Conservation (phyloP, 176 grass and related monocot species). For the Eragrostis curvula region DNA sequence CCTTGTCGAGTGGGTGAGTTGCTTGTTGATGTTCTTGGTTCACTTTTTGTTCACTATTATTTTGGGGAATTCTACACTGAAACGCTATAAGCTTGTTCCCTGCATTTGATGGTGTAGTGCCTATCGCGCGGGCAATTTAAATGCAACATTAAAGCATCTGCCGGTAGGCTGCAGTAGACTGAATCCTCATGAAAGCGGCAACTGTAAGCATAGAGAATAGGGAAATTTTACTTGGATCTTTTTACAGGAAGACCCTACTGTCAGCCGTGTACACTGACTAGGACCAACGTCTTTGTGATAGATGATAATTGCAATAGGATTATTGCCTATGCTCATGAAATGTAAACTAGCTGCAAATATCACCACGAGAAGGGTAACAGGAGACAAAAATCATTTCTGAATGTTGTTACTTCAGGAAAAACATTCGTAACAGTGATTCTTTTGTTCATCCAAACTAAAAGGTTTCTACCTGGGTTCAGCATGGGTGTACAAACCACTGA, state of each 20-base stretch:
- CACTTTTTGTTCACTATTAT: conserved; percentile 13
- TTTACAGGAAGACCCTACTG: not conserved
- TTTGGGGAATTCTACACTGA: not conserved
- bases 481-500: not conserved
- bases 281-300: not conserved
- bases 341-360: not conserved
- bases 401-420: not conserved
- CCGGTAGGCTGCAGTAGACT: not conserved
- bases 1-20: conserved; percentile 92
- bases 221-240: not conserved
- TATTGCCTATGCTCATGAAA: not conserved
- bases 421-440: not conserved
- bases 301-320: not conserved
- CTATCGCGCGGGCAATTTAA: not conserved
- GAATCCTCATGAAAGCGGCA: not conserved
- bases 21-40: not conserved
- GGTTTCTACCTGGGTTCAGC: not conserved
- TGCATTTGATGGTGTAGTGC: not conserved
- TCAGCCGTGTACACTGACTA: not conserved
- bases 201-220: not conserved
- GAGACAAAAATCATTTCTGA: not conserved
- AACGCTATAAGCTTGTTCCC: not conserved
- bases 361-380: not conserved
- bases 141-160: not conserved
- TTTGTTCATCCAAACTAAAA: not conserved